Evolutionary conservation across 805 yeast species (phyloP).

Genomic region (Candida nitratophila): DNA sequence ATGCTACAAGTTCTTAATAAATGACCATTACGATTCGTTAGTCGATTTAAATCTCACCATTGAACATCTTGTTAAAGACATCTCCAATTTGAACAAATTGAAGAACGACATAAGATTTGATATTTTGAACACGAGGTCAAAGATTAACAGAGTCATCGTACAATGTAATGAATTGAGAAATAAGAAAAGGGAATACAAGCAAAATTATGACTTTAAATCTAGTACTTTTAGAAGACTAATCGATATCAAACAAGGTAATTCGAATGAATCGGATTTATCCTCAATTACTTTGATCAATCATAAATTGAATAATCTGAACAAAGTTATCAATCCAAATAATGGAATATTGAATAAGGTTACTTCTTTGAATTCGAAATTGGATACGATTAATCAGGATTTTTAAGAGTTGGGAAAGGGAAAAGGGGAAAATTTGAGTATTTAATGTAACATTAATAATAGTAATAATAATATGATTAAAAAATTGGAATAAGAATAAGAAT

Average conservation of each 20-base stretch:
- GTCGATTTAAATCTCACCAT: slow-evolving; percentile 30
- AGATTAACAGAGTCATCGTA: slow-evolving; percentile 15
- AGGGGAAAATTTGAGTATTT: not conserved
- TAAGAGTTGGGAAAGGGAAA: not conserved
- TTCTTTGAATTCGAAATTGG: slow-evolving; percentile 14
- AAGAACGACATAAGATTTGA: slow-evolving; percentile 24
- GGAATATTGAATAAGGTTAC: slow-evolving; percentile 23
- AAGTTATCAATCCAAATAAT: slow-evolving; percentile 15
- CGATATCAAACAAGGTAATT: slow-evolving; percentile 2
- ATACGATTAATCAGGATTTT: no score
- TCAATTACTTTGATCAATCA: slow-evolving; percentile 4
- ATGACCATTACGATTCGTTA: slow-evolving; percentile 22
- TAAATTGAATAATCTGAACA: slow-evolving; percentile 12
- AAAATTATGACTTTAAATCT: slow-evolving; percentile 9
- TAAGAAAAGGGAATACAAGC: slow-evolving; percentile 6
- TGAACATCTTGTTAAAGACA: slow-evolving; percentile 23
- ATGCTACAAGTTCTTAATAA: slow-evolving; percentile 17
- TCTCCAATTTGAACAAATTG: slow-evolving; percentile 19
- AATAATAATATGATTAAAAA: not conserved
- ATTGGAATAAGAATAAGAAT: no score
- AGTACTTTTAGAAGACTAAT: slow-evolving; percentile 11
- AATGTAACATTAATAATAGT: not conserved
- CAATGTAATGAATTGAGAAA: slow-evolving; percentile 15
- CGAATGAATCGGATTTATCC: no score
- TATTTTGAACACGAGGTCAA: slow-evolving; percentile 21